phyloP scores from a whole-genome alignment of 352 stramenopile genomes.

The Elongisporangium prolatum region DNA sequence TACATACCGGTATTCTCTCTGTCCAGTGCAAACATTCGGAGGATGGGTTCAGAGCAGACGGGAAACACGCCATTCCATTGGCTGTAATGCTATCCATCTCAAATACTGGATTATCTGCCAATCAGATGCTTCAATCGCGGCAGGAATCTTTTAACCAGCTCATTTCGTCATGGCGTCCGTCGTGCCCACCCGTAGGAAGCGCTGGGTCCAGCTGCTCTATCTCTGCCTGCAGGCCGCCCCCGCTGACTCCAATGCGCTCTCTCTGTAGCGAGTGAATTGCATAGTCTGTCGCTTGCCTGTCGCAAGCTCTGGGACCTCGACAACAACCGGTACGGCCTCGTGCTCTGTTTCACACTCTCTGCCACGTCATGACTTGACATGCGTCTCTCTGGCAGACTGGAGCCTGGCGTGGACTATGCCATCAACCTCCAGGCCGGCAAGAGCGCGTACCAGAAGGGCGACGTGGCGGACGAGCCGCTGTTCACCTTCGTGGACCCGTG shows the following conservation, averaged over 20 bases:
- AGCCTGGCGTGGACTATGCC: slow-evolving; percentile 87
- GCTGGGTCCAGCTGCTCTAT: not conserved
- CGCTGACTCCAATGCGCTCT: not conserved
- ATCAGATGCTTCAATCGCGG: not conserved
- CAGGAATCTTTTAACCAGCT: not conserved
- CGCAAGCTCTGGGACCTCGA: slow-evolving; percentile 93
- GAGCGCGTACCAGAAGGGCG: slow-evolving; percentile 82
- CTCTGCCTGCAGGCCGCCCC: not conserved
- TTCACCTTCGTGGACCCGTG: slow-evolving; percentile 88
- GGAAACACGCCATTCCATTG: not conserved
- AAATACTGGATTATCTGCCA: not conserved
- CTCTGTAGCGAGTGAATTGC: slow-evolving; percentile 23
- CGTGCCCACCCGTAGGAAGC: not conserved
- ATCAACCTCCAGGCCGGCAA: slow-evolving; percentile 94
- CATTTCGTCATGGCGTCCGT: not conserved
- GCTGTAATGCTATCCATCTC: not conserved
- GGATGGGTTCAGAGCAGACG: not conserved
- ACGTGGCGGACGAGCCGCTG: slow-evolving; percentile 85
- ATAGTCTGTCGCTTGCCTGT: slow-evolving; percentile 67
- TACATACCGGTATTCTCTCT: not conserved
- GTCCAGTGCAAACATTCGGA: not conserved
- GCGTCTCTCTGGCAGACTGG: slow-evolving; percentile 36
- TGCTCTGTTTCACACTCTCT: not conserved
- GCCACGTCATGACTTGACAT: not conserved
- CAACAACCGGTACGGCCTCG: slow-evolving; percentile 50